Conservation (phyloP, 2,329 filamentous ascomycete genomes). For the Bretziella fagacearum region DNA sequence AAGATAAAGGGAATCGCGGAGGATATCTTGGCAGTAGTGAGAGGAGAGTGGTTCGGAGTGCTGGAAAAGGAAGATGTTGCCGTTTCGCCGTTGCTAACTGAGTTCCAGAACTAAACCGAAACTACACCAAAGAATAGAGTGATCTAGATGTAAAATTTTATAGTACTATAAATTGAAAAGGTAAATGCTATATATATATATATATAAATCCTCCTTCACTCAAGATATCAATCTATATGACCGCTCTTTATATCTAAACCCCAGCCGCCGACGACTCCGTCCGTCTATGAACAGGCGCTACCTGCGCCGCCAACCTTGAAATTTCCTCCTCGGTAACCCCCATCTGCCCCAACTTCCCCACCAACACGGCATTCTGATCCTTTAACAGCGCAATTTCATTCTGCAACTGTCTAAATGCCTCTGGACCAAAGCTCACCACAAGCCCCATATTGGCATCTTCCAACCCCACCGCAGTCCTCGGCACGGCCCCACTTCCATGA, state of each 20-base stretch:
- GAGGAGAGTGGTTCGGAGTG: conserved; percentile 15
- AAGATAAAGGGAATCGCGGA: conserved; percentile 13
- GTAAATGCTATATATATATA: neutral
- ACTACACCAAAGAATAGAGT: neutral
- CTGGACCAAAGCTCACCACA: conserved; percentile 29
- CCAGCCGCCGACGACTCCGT: neutral
- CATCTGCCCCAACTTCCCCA: conserved; percentile 34
- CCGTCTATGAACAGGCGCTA: neutral
- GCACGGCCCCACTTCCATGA: neutral
- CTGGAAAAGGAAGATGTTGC: conserved; percentile 8
- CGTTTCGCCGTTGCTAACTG: neutral
- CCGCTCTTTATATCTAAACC: neutral
- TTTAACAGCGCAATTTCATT: conserved; percentile 40
- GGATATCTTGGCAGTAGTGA: neutral
- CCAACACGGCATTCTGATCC: conserved; percentile 41
- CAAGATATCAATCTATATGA: too few relatives aligned
- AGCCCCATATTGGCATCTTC: neutral
- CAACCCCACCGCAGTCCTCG: neutral
- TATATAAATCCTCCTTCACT: too few relatives aligned
- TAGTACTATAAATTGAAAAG: conserved; percentile 1
- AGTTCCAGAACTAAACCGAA: neutral
- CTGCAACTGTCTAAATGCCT: conserved; percentile 34
- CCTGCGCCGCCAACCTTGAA: neutral
- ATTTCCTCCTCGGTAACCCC: conserved; percentile 17
- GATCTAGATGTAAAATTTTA: neutral